Percentiles rank a stretch among this genome's conserved stretches.
Conservation (phyloP, 176 grass and related monocot genomes). For the Carex kokanica region DNA sequence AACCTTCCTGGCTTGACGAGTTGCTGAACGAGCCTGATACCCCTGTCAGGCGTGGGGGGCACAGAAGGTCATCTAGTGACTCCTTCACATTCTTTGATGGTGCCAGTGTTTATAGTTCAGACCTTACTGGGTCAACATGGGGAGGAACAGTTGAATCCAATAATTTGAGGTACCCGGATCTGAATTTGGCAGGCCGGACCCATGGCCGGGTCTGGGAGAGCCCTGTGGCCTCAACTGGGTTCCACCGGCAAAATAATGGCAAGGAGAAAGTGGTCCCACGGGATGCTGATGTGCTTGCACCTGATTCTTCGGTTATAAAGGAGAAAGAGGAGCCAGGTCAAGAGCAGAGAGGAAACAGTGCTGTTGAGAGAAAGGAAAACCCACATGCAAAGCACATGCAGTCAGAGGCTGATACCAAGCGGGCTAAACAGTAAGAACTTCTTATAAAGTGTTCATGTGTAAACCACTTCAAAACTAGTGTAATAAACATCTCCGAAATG, state of each 20-base stretch:
- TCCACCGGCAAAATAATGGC: conserved; percentile 28
- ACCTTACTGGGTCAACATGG: conserved; percentile 41
- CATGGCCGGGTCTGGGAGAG: conserved; percentile 52
- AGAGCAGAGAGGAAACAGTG: conserved; percentile 34
- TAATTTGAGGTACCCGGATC: conserved; percentile 39
- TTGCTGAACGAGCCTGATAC: conserved; percentile 79
- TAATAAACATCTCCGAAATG: neutral
- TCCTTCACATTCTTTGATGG: conserved; percentile 70
- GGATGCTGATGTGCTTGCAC: conserved; percentile 24
- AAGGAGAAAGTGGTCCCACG: conserved; percentile 59
- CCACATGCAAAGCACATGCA: conserved; percentile 44
- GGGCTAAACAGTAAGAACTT: conserved; percentile 81
- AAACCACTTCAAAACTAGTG: neutral
- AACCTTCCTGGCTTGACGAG: conserved; percentile 92
- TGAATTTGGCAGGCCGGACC: conserved; percentile 32
- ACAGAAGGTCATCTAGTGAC: conserved; percentile 89
- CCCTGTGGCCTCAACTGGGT: conserved; percentile 30
- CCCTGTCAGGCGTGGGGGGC: conserved; percentile 44
- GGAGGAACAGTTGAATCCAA: conserved; percentile 40
- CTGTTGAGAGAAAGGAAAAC: conserved; percentile 62
- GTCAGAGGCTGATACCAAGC: conserved; percentile 62
- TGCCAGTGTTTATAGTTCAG: conserved; percentile 22
- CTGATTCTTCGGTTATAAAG: conserved; percentile 41
- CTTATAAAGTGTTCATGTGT: neutral
- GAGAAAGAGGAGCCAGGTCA: conserved; percentile 33